Conservation (phyloP, 176 grass and related monocot genomes). For the Microstegium vimineum region DNA sequence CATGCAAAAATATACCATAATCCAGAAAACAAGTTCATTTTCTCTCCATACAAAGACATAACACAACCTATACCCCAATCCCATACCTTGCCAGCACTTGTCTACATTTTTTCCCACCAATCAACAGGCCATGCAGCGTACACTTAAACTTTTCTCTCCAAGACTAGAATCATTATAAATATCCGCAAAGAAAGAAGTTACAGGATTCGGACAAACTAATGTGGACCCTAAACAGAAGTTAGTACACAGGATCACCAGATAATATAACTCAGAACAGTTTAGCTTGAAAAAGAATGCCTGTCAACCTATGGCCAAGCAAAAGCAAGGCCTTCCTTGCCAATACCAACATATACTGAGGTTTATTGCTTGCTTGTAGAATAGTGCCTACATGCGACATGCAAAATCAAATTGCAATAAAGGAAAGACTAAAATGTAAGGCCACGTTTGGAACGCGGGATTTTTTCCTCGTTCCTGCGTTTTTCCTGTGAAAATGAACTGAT, state of each 20-base stretch:
- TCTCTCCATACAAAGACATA: not conserved
- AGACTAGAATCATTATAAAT: not conserved
- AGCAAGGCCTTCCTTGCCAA: not conserved
- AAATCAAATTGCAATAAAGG: not conserved
- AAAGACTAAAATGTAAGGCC: not conserved
- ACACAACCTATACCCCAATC: not conserved
- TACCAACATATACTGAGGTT: not conserved
- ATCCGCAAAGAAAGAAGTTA: not conserved
- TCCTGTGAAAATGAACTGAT: no score
- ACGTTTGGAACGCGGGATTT: no score
- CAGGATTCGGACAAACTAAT: not conserved
- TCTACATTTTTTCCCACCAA: not conserved
- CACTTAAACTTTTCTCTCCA: not conserved
- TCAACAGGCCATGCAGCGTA: not conserved
- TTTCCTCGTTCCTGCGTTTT: no score
- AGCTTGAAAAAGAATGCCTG: not conserved
- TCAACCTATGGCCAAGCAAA: not conserved
- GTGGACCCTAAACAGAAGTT: not conserved
- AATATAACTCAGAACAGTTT: not conserved
- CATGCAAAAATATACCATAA: not conserved
- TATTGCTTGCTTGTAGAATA: not conserved
- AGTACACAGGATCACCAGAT: not conserved
- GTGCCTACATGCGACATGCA: not conserved
- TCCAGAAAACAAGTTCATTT: not conserved
- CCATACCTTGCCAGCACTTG: not conserved